These are phyloP conservation scores for Phaeotremella skinneri DNA, from an alignment of 768 basidiomycete species.

Conservation along the genomic window DNA sequence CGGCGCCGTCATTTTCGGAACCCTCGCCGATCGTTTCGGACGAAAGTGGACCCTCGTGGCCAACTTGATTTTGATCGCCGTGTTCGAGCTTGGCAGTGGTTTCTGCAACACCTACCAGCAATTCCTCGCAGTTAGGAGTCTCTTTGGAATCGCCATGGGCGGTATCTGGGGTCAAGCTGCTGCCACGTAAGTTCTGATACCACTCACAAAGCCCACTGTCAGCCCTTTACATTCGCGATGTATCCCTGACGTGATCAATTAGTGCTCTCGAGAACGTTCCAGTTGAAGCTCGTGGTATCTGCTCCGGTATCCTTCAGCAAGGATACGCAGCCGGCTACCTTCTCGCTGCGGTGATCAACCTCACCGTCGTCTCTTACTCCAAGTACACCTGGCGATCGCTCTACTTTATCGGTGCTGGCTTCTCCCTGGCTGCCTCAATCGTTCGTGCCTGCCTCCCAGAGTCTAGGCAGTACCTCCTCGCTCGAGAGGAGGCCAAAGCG, in stretches of 20 bases:
- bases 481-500: slow-evolving; percentile 56
- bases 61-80: slow-evolving; percentile 69
- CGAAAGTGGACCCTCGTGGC: slow-evolving; percentile 87
- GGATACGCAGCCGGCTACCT: slow-evolving; percentile 87
- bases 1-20: slow-evolving; percentile 67
- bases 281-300: slow-evolving; percentile 77
- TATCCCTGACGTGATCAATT: slow-evolving; percentile 48
- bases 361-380: slow-evolving; percentile 55
- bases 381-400: slow-evolving; percentile 67
- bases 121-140: slow-evolving; percentile 67
- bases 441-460: slow-evolving; percentile 72
- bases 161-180: slow-evolving; percentile 78
- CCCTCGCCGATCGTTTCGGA: slow-evolving; percentile 83
- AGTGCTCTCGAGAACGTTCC: slow-evolving; percentile 88
- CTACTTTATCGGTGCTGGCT: slow-evolving; percentile 75
- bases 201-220: not conserved
- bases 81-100: slow-evolving; percentile 73
- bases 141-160: slow-evolving; percentile 63
- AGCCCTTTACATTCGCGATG: no score
- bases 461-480: slow-evolving; percentile 68
- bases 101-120: slow-evolving; percentile 72
- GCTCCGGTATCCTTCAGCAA: slow-evolving; percentile 79
- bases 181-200: slow-evolving; percentile 23
- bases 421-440: slow-evolving; percentile 67
- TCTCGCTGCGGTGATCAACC: slow-evolving; percentile 76